Evolutionary conservation across 345 rosid genomes (phyloP), one percentile per base, ranked within the genome.

Genomic region (Schrenkiella parvula): DNA sequence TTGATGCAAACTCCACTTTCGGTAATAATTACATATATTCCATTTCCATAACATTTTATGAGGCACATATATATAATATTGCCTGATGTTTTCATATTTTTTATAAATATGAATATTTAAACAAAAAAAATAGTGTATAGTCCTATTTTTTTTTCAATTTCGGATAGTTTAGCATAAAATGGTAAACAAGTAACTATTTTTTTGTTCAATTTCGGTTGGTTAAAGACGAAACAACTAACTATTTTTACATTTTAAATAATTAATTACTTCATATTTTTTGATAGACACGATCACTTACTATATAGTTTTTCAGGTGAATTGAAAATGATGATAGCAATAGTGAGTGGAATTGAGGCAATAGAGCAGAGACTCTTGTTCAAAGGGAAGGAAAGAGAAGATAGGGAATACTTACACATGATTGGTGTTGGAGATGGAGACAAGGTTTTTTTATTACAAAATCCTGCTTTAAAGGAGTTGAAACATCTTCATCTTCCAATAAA

Each of bases 311-410:
- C 28, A 93, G 98, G 93, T 34, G 95, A 89, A 74, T 46, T 93
- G 75, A 93, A 93, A 84, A 76, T 82, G 88, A 37, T 91, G 19
- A 35, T 93, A 74, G 79, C 96, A 53, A 3, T 85, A 74, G 86
- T 85, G 62, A 89, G 87, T 8, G 80, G 88, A 34, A 78, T 93
- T 71, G 88, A 89, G 84, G 86, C 95, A 72, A 79, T 65, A 44
- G 97, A 87, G 87, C 97, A 93, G 51, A 87, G 97, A 80, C 54
- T 91, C 32, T 37, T 91, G 61, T 93, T 83, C 91, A 89, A 78
- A 81, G 98, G 98, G 66, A 93, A 91, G 74, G 98, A 93, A 66
- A 88, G 91, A 78, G 98, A 88, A 52, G 95, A 89, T 63, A 23
- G 50, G 8, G 98, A 89, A 64, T 84, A 77, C 73, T 67, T 93